Evolutionary conservation across 208 protist species (phyloP), one percentile per base, ranked within the genome.

Genomic region (Borovskyia barvae): DNA sequence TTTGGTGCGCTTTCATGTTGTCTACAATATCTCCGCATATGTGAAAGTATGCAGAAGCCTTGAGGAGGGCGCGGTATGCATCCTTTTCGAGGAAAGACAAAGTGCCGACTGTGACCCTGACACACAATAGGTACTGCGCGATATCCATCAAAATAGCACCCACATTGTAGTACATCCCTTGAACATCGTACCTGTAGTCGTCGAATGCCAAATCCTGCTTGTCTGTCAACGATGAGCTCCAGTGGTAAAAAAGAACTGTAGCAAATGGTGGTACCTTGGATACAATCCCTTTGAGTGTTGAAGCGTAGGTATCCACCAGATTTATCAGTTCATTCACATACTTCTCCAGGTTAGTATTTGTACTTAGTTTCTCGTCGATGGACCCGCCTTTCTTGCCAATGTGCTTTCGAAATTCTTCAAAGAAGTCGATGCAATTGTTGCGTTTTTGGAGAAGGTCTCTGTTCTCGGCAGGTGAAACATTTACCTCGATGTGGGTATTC

Each of bases 111-210:
- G 46, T 80, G 1, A 60, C 45, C 3, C 69, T 40, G 7, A 81
- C 70, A 43, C 58, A 77, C 3, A 88, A 41, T 4, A 84, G 36
- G 41, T 81, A 64, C 36, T 88, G 76, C n/a, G 68, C 59, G 6
- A 88, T 61, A 41, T 85, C 82, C 63, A 81, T 71, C 11, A 82
- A 42, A 49, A 69, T 36, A 12, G 64, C 80, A 4, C 60, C 79
- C 3, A 87, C 52, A 55, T 90, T 87, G 52, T 80, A 90, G 51
- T 84, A 87, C 42, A 93, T 70, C 4, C 64, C 63, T 12, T 77
- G 40, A 33, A 93, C 61, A 24, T 89, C 85, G 52, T 88, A 88
- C 11, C 82, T 66, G 66, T 88, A 93, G 57, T 87, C 82, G 54
- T 87, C 77, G 58, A 75, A 86, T 0, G 51, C 48, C 33, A 76